A percentile compares a stretch with the other conserved stretches of the same genome.
Evolutionary conservation across 208 protist species (phyloP).

Genomic region (Vickermania ingenoplastis): DNA sequence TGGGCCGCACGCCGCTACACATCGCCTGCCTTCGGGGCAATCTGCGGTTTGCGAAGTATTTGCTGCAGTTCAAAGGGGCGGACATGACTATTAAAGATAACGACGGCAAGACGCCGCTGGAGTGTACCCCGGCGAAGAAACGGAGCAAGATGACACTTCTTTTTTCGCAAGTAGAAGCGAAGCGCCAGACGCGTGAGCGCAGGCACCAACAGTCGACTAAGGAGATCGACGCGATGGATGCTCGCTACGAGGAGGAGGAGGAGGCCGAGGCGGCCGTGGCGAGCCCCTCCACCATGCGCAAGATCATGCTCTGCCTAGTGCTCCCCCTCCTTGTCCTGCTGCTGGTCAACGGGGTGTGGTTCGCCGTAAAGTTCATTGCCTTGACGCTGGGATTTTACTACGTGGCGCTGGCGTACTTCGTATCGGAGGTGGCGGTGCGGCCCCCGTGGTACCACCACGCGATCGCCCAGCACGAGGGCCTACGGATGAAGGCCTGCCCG

Average conservation of each 20-base stretch:
- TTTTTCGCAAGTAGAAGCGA: slow-evolving; percentile 36
- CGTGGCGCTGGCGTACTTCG: slow-evolving; percentile 73
- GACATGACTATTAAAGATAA: slow-evolving; percentile 39
- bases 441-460: slow-evolving; percentile 88
- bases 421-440: slow-evolving; percentile 78
- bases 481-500: slow-evolving; percentile 11
- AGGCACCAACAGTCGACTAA: slow-evolving; percentile 6
- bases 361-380: slow-evolving; percentile 55
- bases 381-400: slow-evolving; percentile 67
- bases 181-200: slow-evolving; percentile 19
- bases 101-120: slow-evolving; percentile 37
- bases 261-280: slow-evolving; percentile 49
- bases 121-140: slow-evolving; percentile 23
- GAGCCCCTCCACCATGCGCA: slow-evolving; percentile 63
- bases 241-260: slow-evolving; percentile 36
- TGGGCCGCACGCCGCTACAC: slow-evolving; percentile 62
- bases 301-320: slow-evolving; percentile 43
- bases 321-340: slow-evolving; percentile 69
- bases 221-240: slow-evolving; percentile 27
- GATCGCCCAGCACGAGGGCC: slow-evolving; percentile 14
- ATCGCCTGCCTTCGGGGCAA: slow-evolving; percentile 43
- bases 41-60: slow-evolving; percentile 22
- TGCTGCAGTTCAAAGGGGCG: slow-evolving; percentile 34
- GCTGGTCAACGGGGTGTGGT: slow-evolving; percentile 65
- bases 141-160: slow-evolving; percentile 40